A percentile compares a stretch with the other conserved stretches of the same genome.
These are phyloP conservation scores for Rhododendron mucronatum DNA, from an alignment of 148 eudicot species.

Conservation along the genomic window DNA sequence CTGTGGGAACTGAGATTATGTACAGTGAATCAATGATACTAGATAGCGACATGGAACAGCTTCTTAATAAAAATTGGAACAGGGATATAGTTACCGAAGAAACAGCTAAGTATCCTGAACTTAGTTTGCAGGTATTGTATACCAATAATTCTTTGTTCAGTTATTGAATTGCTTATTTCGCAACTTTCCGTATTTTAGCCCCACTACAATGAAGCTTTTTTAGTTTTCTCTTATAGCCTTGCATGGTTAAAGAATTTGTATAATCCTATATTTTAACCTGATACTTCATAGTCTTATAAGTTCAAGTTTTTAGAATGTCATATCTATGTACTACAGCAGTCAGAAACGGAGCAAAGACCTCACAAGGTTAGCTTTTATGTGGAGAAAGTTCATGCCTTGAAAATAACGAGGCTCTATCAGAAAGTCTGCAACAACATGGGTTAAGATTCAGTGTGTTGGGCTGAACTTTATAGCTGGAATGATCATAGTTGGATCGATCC, in stretches of 20 bases:
- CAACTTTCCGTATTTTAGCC: neutral
- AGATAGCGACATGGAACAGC: neutral
- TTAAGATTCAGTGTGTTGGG: constrained; percentile 20
- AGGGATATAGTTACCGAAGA: constrained; percentile 1
- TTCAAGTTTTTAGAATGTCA: neutral
- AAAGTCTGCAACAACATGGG: constrained; percentile 27
- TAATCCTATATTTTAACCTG: neutral
- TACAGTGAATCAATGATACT: neutral
- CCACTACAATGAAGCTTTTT: neutral
- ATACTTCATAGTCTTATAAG: neutral
- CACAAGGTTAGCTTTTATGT: constrained; percentile 1
- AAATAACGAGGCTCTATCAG: neutral
- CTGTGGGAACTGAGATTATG: neutral
- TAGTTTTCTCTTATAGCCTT: neutral
- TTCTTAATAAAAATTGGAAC: neutral
- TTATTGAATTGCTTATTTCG: neutral
- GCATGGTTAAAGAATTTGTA: neutral
- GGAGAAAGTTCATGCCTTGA: neutral
- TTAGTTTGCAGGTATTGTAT: neutral
- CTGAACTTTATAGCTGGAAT: neutral
- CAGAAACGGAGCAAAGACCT: neutral
- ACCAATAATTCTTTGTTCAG: neutral
- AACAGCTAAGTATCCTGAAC: neutral
- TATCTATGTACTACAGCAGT: neutral
- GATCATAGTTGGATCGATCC: neutral